phyloP scores from a whole-genome alignment of 192 early-diverging fungal species.

The Chytriomyces confervae region DNA sequence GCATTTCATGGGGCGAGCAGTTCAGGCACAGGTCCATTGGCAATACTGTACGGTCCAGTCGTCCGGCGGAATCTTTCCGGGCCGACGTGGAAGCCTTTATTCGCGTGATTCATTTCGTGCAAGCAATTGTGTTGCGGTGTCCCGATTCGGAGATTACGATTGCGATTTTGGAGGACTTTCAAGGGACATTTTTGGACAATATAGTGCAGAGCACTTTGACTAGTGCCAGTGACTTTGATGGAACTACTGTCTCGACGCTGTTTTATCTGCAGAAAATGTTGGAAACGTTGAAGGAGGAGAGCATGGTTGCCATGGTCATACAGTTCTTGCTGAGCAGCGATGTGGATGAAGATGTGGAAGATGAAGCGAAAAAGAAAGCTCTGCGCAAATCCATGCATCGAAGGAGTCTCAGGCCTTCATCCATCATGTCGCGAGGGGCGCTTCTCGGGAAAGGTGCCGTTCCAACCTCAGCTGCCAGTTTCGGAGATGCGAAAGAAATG shows the following conservation, averaged over 20 bases:
- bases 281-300: slow-evolving; percentile 68
- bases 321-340: slow-evolving; percentile 71
- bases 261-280: slow-evolving; percentile 88
- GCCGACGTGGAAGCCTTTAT: slow-evolving; percentile 70
- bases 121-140: slow-evolving; percentile 72
- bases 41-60: slow-evolving; percentile 26
- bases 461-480: not conserved
- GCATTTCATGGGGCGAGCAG: slow-evolving; percentile 28
- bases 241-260: slow-evolving; percentile 85
- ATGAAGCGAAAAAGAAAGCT: slow-evolving; percentile 32
- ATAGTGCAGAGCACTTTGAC: slow-evolving; percentile 85
- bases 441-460: not conserved
- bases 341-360: slow-evolving; percentile 56
- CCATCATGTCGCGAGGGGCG: slow-evolving; percentile 11
- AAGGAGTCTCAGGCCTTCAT: slow-evolving; percentile 20
- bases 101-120: slow-evolving; percentile 73
- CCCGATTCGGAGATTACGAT: slow-evolving; percentile 68
- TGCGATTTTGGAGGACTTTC: slow-evolving; percentile 70
- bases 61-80: slow-evolving; percentile 67
- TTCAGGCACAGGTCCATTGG: slow-evolving; percentile 40
- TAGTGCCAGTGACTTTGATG: slow-evolving; percentile 90
- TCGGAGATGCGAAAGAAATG: slow-evolving; percentile 24
- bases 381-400: slow-evolving; percentile 25
- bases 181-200: slow-evolving; percentile 80
- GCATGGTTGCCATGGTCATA: slow-evolving; percentile 73